Conservation (phyloP, 2,329 filamentous ascomycete species). For the Colletotrichum echinochloae region DNA sequence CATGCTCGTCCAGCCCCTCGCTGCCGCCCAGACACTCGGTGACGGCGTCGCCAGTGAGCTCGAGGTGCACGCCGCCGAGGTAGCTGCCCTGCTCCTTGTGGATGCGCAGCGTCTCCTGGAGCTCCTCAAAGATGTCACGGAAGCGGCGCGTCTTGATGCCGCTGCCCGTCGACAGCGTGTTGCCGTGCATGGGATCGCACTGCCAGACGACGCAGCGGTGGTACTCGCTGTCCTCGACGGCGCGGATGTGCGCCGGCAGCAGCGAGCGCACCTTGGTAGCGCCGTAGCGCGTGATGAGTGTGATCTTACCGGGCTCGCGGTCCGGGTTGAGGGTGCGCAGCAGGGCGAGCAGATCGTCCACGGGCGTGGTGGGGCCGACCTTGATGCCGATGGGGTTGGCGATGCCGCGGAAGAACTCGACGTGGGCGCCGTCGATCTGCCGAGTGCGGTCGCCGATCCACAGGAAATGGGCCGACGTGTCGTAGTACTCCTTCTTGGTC, state of each 20-base stretch:
- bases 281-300: constrained; percentile 95
- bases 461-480: constrained; percentile 95
- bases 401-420: constrained; percentile 97
- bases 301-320: constrained; percentile 90
- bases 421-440: constrained; percentile 91
- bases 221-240: constrained; percentile 84
- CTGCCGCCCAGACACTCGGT: constrained; percentile 96
- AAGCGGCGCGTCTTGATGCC: constrained; percentile 96
- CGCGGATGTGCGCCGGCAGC: constrained; percentile 87
- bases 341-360: constrained; percentile 79
- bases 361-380: constrained; percentile 87
- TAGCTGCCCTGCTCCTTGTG: constrained; percentile 87
- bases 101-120: constrained; percentile 84
- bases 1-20: constrained; percentile 86
- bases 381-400: constrained; percentile 98
- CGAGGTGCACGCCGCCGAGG: constrained; percentile 93
- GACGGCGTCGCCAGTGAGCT: constrained; percentile 94
- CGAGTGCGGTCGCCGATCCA: constrained; percentile 98
- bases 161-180: constrained; percentile 74
- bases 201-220: constrained; percentile 85
- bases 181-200: constrained; percentile 98
- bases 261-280: constrained; percentile 79
- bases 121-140: constrained; percentile 87
- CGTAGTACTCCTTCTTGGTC: constrained; percentile 78
- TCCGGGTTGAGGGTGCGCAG: constrained; percentile 88